Evolutionary conservation across 1,284 basidiomycete genomes (phyloP).

Genomic region (Trichosporon sp.): DNA sequence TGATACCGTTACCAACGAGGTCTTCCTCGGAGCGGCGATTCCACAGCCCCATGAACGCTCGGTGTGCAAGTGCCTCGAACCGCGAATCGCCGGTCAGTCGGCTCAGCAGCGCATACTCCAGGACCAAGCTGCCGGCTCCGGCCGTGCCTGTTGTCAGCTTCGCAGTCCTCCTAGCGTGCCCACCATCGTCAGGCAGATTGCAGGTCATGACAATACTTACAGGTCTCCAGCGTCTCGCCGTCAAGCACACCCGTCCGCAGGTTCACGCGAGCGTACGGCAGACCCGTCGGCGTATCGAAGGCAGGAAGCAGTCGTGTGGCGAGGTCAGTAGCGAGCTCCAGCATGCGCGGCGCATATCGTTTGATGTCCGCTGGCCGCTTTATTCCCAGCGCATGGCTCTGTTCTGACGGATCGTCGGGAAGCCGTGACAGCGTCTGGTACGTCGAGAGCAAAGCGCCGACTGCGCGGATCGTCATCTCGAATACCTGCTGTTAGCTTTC

Average conservation of each 20-base stretch:
- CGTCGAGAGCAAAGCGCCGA: constrained; percentile 81
- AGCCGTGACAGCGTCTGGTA: constrained; percentile 60
- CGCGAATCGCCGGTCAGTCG: constrained; percentile 77
- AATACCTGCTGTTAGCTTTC: constrained; percentile 44
- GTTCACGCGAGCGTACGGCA: constrained; percentile 77
- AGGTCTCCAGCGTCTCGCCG: constrained; percentile 42
- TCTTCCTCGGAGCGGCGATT: constrained; percentile 74
- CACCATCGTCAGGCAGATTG: background rate
- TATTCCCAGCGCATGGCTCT: constrained; percentile 24
- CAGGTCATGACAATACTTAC: no score
- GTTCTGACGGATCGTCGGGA: constrained; percentile 43
- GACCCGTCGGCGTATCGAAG: constrained; percentile 77
- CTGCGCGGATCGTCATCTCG: constrained; percentile 72
- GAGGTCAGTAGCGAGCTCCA: constrained; percentile 74
- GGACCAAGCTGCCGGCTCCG: constrained; percentile 80
- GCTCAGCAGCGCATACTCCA: constrained; percentile 87
- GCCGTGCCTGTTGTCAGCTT: constrained; percentile 80
- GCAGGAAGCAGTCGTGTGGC: constrained; percentile 78
- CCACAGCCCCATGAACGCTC: constrained; percentile 53
- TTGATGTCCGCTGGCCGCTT: constrained; percentile 52
- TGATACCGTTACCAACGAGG: constrained; percentile 81
- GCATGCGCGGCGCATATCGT: constrained; percentile 64
- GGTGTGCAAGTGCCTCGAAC: constrained; percentile 56
- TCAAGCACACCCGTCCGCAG: constrained; percentile 33
- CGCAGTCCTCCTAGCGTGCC: constrained; percentile 45